Conservation (phyloP, 495 filamentous ascomycete genomes). For the Margaritispora aquatica region DNA sequence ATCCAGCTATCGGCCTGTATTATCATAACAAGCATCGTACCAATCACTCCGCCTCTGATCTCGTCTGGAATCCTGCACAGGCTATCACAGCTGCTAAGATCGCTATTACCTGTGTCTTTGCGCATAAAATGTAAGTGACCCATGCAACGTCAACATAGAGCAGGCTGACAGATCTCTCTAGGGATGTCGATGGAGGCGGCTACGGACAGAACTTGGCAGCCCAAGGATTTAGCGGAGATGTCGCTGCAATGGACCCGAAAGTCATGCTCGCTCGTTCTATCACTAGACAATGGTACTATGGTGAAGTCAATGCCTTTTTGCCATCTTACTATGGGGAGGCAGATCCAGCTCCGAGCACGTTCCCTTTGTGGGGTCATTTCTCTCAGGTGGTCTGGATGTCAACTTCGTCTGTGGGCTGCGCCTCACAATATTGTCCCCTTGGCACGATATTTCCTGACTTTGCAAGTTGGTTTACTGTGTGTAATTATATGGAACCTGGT, state of each 20-base stretch:
- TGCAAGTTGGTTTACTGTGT: conserved; percentile 61
- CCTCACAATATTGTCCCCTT: conserved; percentile 41
- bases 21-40: conserved; percentile 83
- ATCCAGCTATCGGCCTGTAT: conserved; percentile 37
- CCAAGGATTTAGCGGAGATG: conserved; percentile 28
- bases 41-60: conserved; percentile 63
- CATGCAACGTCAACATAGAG: neutral
- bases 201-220: conserved; percentile 82
- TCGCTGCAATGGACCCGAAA: conserved; percentile 17
- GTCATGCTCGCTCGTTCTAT: conserved; percentile 55
- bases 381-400: conserved; percentile 79
- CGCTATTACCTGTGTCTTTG: conserved; percentile 54
- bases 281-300: conserved; percentile 76
- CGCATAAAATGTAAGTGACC: conserved; percentile 56
- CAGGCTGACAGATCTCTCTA: neutral
- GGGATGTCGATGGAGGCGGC: conserved; percentile 33
- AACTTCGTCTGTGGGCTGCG: conserved; percentile 69
- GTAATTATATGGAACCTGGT: conserved; percentile 69
- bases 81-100: conserved; percentile 48
- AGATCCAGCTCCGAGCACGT: conserved; percentile 53
- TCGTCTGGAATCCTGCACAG: conserved; percentile 56
- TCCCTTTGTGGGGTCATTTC: conserved; percentile 77
- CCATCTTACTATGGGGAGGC: conserved; percentile 33
- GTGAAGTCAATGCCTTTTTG: conserved; percentile 52
- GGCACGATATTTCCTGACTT: conserved; percentile 38